These are phyloP conservation scores for Candida freyschussii DNA, from an alignment of 1,139 yeast species.

Conservation along the genomic window DNA sequence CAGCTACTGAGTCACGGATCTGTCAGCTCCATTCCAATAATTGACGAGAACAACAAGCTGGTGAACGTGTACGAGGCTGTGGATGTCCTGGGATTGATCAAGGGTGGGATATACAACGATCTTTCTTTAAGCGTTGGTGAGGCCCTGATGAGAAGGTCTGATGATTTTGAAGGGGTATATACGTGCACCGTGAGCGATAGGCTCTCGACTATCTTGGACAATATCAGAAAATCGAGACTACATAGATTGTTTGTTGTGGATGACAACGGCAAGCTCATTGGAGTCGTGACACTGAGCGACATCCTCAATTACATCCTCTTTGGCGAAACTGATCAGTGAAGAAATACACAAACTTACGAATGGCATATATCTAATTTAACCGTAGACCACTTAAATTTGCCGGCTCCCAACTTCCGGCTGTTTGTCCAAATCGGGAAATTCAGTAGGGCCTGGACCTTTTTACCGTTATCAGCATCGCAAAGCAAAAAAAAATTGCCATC, in stretches of 20 bases:
- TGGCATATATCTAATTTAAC: no score
- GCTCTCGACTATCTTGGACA: slow-evolving; percentile 87
- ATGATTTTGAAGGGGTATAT: slow-evolving; percentile 96
- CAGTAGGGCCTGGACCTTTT: no score
- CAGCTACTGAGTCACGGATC: slow-evolving; percentile 73
- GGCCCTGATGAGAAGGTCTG: slow-evolving; percentile 90
- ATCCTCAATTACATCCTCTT: slow-evolving; percentile 77
- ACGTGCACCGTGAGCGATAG: slow-evolving; percentile 90
- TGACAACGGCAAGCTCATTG: slow-evolving; percentile 66
- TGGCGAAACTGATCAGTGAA: slow-evolving; percentile 40
- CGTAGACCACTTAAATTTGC: no score
- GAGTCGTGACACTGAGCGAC: slow-evolving; percentile 89
- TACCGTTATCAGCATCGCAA: no score
- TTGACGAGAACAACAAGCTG: slow-evolving; percentile 68
- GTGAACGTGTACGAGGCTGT: slow-evolving; percentile 95
- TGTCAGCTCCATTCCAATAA: slow-evolving; percentile 89
- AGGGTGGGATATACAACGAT: slow-evolving; percentile 93
- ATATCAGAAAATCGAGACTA: slow-evolving; percentile 83
- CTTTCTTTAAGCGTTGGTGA: slow-evolving; percentile 91
- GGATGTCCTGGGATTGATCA: slow-evolving; percentile 86
- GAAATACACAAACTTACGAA: no score
- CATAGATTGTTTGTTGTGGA: slow-evolving; percentile 94
- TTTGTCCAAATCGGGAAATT: no score
- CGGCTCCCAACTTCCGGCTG: no score
- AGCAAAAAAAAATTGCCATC: no score